A percentile compares a stretch with the other conserved stretches of the same genome.
Evolutionary conservation across 192 early-diverging fungal species (phyloP).

Genomic region (Backusella morwellensis): DNA sequence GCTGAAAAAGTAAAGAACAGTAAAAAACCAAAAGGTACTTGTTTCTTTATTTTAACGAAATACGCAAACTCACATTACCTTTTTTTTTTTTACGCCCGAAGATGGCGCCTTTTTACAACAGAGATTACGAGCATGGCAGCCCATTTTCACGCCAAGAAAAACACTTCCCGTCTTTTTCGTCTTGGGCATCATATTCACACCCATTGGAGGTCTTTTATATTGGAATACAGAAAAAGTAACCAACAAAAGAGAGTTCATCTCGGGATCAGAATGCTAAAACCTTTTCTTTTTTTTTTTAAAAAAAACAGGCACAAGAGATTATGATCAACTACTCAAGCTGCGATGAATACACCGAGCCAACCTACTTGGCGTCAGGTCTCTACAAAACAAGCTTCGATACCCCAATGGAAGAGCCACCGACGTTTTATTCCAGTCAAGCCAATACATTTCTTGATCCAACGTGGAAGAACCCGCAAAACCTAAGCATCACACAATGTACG

Average conservation of each 20-base stretch:
- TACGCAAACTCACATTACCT: too few species aligned
- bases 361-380: conserved; percentile 23
- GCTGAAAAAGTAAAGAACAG: conserved; percentile 14
- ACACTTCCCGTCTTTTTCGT: conserved; percentile 94
- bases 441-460: conserved; percentile 20
- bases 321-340: conserved; percentile 49
- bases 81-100: conserved; percentile 12
- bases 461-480: conserved; percentile 11
- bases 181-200: conserved; percentile 89
- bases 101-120: conserved; percentile 97
- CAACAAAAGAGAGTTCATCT: neutral
- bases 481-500: conserved; percentile 51
- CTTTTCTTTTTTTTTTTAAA: neutral
- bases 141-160: conserved; percentile 91
- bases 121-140: conserved; percentile 96
- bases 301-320: conserved; percentile 40
- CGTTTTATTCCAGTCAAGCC: conserved; percentile 12
- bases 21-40: conserved; percentile 12
- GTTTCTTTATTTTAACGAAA: too few species aligned
- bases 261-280: conserved; percentile 35
- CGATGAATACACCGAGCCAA: conserved; percentile 3
- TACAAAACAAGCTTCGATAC: neutral
- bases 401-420: conserved; percentile 10
- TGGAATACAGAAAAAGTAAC: conserved; percentile 55
- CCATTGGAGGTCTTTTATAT: conserved; percentile 82